These are phyloP conservation scores for Sanghuangporus weigelae DNA, from an alignment of 1,284 basidiomycete genomes.

Conservation along the genomic window DNA sequence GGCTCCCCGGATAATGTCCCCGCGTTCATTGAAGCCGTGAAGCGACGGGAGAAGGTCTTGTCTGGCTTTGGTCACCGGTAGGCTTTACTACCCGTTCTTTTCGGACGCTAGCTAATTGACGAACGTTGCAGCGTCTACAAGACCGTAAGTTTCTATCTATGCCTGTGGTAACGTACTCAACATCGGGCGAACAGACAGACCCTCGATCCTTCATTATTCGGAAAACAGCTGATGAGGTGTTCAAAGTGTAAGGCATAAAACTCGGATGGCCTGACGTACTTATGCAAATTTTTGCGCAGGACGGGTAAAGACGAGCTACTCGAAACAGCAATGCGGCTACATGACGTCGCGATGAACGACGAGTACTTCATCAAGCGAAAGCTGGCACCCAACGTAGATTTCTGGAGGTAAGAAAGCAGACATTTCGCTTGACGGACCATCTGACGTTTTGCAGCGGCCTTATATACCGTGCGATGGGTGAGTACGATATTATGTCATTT, in stretches of 20 bases:
- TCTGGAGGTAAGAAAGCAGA: conserved; percentile 54
- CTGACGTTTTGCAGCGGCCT: conserved; percentile 49
- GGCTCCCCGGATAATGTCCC: conserved; percentile 83
- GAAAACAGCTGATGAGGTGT: conserved; percentile 83
- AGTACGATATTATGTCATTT: conserved; percentile 22
- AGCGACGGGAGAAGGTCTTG: conserved; percentile 78
- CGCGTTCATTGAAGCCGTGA: conserved; percentile 78
- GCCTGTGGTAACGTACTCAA: neutral
- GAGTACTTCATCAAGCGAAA: conserved; percentile 77
- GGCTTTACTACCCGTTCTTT: conserved; percentile 20
- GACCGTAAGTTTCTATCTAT: conserved; percentile 46
- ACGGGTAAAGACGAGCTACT: conserved; percentile 79
- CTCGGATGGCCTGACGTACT: neutral
- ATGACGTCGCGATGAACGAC: conserved; percentile 83
- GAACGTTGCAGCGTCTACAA: conserved; percentile 58
- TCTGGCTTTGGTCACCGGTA: conserved; percentile 84
- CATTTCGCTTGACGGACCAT: neutral
- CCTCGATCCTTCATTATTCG: conserved; percentile 85
- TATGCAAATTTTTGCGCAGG: conserved; percentile 30
- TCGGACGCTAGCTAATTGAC: neutral
- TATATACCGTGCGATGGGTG: conserved; percentile 86
- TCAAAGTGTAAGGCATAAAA: conserved; percentile 56
- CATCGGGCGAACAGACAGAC: conserved; percentile 51
- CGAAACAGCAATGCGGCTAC: conserved; percentile 82
- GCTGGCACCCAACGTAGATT: conserved; percentile 79